Evolutionary conservation across 306 rosid genomes (phyloP).

Genomic region (Parietaria judaica): DNA sequence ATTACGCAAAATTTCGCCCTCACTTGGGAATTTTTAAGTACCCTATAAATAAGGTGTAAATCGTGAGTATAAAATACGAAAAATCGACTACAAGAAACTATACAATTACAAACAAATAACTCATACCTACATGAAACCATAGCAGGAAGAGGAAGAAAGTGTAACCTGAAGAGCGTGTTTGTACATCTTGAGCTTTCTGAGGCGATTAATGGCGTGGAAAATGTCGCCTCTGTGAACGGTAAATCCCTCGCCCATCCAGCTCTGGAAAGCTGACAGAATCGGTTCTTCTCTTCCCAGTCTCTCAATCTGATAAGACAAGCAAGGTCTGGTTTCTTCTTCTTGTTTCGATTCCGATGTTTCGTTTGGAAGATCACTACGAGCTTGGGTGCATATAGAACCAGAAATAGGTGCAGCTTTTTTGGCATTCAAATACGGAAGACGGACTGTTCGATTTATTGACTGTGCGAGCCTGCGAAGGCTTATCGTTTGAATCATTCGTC

Average conservation of each 20-base stretch:
- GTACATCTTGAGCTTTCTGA: conserved; percentile 65
- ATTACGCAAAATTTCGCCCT: too few species aligned
- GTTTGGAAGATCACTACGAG: conserved; percentile 16
- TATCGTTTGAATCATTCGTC: conserved; percentile 24
- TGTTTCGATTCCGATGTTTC: conserved; percentile 14
- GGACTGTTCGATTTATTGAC: conserved; percentile 57
- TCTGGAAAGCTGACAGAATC: conserved; percentile 59
- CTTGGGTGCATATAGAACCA: conserved; percentile 38
- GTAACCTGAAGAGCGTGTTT: conserved; percentile 81
- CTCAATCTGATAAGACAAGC: conserved; percentile 73
- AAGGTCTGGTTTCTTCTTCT: conserved; percentile 22
- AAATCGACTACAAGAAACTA: too few species aligned
- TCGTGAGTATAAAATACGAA: too few species aligned
- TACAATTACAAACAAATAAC: too few species aligned
- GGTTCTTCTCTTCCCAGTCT: conserved; percentile 47
- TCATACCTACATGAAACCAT: too few species aligned
- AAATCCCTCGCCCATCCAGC: conserved; percentile 94
- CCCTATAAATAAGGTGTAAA: too few species aligned
- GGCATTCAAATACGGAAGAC: conserved; percentile 9
- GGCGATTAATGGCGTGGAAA: conserved; percentile 85
- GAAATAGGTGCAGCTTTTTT: conserved; percentile 17
- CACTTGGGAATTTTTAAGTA: too few species aligned
- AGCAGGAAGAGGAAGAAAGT: neutral
- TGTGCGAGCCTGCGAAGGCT: conserved; percentile 28
- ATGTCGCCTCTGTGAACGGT: conserved; percentile 66